These are phyloP conservation scores for Fragaria nilgerrensis DNA, from an alignment of 306 rosid species.

Conservation along the genomic window DNA sequence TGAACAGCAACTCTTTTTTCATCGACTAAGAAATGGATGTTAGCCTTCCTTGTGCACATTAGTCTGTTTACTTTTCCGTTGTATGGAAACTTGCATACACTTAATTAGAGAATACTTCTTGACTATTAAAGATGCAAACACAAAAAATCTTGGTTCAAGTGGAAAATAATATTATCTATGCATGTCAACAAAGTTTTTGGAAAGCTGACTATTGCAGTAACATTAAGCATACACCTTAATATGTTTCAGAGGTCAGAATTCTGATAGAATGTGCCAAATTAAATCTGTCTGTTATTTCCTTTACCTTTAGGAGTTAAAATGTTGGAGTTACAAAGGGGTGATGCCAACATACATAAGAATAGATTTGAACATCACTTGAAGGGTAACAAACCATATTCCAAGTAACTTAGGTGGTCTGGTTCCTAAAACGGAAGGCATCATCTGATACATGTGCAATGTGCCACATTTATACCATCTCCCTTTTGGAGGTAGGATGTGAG, in stretches of 20 bases:
- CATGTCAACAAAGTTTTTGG: neutral
- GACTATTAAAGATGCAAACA: neutral
- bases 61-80: neutral
- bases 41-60: neutral
- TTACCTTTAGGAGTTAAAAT: neutral
- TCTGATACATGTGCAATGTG: neutral
- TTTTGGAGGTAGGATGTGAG: neutral
- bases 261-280: neutral
- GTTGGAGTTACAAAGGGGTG: neutral
- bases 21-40: neutral
- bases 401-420: no score
- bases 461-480: neutral
- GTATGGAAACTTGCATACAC: neutral
- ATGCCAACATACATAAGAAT: no score
- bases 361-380: no score
- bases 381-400: no score
- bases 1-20: slow-evolving; percentile 8
- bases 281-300: neutral
- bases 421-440: no score
- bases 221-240: neutral
- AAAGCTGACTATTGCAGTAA: neutral
- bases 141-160: neutral
- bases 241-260: neutral
- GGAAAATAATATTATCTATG: neutral
- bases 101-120: neutral